Evolutionary conservation across 1,284 basidiomycete species (phyloP).

Genomic region (Trichosporon sp.): DNA sequence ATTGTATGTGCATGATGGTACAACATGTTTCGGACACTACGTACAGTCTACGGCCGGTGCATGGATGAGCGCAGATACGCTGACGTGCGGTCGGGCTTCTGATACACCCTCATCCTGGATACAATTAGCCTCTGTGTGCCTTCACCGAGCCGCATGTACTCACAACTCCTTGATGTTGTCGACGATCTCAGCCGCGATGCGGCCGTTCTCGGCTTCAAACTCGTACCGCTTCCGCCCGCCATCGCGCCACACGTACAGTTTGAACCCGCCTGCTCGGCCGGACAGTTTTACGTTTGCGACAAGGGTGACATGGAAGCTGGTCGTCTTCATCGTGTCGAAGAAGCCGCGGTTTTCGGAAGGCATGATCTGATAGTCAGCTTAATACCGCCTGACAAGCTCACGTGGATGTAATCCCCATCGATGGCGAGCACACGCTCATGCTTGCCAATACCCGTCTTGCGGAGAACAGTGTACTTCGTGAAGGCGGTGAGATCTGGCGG

Average conservation of each 20-base stretch:
- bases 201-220: constrained; percentile 87
- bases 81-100: background rate
- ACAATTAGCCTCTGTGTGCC: background rate
- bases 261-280: constrained; percentile 76
- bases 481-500: constrained; percentile 55
- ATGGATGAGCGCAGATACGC: background rate
- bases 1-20: background rate
- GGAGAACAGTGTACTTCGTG: constrained; percentile 87
- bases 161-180: constrained; percentile 36
- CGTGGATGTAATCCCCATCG: constrained; percentile 91
- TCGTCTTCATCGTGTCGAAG: constrained; percentile 80
- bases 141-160: constrained; percentile 8
- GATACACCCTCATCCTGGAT: background rate
- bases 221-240: constrained; percentile 83
- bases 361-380: constrained; percentile 62
- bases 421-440: constrained; percentile 88
- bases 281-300: constrained; percentile 79
- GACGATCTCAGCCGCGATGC: constrained; percentile 56
- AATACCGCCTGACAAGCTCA: constrained; percentile 46
- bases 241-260: constrained; percentile 67
- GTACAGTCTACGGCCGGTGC: background rate
- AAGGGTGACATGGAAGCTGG: constrained; percentile 85
- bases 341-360: constrained; percentile 75
- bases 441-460: constrained; percentile 86
- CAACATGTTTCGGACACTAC: background rate